Evolutionary conservation across 2,329 filamentous ascomycete genomes (phyloP).

Genomic region (Epichloe glyceriae): DNA sequence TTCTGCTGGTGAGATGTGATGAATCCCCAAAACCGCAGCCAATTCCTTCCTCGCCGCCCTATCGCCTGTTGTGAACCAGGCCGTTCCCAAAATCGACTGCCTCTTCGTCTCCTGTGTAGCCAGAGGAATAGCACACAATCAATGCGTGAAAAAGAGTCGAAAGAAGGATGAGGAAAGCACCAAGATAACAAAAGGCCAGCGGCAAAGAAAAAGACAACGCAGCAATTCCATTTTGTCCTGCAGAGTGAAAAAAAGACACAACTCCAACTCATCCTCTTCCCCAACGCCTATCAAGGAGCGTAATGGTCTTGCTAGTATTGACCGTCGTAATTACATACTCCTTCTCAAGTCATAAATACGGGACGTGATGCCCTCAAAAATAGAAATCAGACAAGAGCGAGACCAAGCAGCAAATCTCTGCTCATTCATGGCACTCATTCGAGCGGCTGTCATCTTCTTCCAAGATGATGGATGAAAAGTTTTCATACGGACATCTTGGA

Average conservation of each 20-base stretch:
- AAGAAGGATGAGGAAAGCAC: not conserved
- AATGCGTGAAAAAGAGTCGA: not conserved
- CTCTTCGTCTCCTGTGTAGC: not conserved
- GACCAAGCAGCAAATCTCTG: not conserved
- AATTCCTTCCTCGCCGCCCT: not conserved
- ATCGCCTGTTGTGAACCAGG: not conserved
- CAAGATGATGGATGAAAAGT: not conserved
- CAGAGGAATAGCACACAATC: not conserved
- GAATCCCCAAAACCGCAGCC: not conserved
- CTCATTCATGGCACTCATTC: not conserved
- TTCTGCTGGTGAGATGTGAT: not conserved
- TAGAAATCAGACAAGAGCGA: not conserved
- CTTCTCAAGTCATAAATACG: conserved; percentile 5
- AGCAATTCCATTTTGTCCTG: not conserved
- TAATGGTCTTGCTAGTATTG: conserved; percentile 19
- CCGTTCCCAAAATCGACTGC: not conserved
- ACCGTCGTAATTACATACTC: conserved; percentile 28
- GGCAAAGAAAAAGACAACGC: conserved; percentile 4
- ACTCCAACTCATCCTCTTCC: conserved; percentile 16
- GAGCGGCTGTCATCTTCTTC: not conserved
- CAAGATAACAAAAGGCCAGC: conserved; percentile 4
- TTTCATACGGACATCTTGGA: not conserved
- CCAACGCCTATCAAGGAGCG: conserved; percentile 25
- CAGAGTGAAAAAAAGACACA: conserved; percentile 8
- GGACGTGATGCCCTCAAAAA: not conserved